Conservation (phyloP, 345 rosid species). For the Linum lewisii region DNA sequence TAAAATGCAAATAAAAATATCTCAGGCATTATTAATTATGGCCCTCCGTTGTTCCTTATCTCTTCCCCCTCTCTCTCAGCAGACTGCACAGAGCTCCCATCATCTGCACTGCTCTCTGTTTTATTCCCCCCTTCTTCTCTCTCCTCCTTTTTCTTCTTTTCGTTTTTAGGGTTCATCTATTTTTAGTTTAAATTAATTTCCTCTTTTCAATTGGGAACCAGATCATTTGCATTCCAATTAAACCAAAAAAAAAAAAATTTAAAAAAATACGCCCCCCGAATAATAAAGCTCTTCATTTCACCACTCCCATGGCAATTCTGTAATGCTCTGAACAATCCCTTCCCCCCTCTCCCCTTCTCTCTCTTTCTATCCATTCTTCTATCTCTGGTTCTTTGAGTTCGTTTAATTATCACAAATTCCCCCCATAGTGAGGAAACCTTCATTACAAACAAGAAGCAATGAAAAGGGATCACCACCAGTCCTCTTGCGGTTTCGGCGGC, state of each 20-base stretch:
- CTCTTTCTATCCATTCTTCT: no score
- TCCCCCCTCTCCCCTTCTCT: neutral
- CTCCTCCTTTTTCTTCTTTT: neutral
- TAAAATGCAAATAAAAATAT: neutral
- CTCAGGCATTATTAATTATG: neutral
- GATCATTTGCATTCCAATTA: neutral
- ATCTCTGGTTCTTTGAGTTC: neutral
- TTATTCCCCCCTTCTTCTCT: neutral
- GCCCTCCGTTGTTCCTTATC: slow-evolving; percentile 5
- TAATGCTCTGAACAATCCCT: neutral
- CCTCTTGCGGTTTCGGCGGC: neutral
- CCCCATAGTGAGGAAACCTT: neutral
- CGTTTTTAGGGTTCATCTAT: neutral
- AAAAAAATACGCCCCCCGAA: neutral
- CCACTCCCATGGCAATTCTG: neutral
- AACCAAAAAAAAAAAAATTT: neutral
- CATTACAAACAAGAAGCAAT: neutral
- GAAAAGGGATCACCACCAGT: neutral
- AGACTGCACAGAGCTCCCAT: neutral
- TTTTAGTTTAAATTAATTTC: neutral
- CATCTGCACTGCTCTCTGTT: neutral
- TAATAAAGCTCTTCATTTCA: neutral
- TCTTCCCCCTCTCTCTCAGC: neutral
- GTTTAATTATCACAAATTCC: neutral
- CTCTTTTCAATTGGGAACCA: neutral